phyloP scores from a whole-genome alignment of 2,329 filamentous ascomycete species.

The Mycosphaerella sp. region DNA sequence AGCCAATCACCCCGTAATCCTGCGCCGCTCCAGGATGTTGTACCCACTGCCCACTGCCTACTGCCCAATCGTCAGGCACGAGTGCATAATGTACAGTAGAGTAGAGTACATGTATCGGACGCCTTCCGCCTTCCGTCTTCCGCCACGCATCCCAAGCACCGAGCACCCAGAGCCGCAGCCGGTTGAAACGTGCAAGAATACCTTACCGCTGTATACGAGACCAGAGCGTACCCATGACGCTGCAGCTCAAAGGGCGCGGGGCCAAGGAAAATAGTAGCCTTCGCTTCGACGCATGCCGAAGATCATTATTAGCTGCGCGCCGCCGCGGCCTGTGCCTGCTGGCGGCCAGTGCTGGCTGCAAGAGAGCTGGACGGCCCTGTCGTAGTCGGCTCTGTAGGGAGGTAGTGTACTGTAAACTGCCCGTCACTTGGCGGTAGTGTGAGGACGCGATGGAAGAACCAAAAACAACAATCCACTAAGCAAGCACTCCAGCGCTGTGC shows the following conservation, averaged over 20 bases:
- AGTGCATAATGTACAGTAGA: background rate
- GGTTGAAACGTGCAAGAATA: conserved; percentile 1
- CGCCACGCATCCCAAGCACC: conserved; percentile 1
- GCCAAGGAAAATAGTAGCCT: background rate
- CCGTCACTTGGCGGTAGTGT: too few relatives aligned
- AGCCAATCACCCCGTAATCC: too few relatives aligned
- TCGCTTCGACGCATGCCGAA: background rate
- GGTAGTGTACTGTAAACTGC: too few relatives aligned
- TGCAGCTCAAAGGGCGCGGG: background rate
- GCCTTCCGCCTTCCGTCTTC: background rate
- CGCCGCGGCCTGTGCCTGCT: background rate
- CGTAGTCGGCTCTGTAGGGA: too few relatives aligned
- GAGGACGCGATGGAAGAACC: too few relatives aligned
- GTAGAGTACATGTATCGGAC: background rate
- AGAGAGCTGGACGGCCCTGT: too few relatives aligned
- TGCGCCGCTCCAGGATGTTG: too few relatives aligned
- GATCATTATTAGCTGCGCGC: background rate
- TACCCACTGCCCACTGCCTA: too few relatives aligned
- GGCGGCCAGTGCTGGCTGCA: background rate
- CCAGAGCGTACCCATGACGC: conserved; percentile 1
- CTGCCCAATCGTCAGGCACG: background rate
- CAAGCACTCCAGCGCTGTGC: background rate
- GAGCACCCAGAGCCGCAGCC: background rate
- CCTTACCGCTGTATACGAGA: too few relatives aligned
- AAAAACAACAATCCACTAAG: too few relatives aligned